phyloP scores from a whole-genome alignment of 768 basidiomycete genomes.

The Boletus sp. region DNA sequence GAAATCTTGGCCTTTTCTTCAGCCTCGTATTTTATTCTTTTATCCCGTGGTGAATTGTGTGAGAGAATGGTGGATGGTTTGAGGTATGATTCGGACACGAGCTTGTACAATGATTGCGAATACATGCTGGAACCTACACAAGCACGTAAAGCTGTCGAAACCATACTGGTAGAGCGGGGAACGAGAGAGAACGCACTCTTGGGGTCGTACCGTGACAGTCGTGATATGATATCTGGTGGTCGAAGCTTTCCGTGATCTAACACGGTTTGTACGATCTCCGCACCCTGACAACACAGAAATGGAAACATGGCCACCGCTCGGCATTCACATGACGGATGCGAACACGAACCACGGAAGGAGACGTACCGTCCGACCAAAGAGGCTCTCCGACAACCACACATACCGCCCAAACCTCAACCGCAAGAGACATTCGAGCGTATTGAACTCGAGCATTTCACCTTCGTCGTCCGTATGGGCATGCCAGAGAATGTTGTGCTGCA shows the following conservation, averaged over 20 bases:
- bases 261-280: constrained; percentile 71
- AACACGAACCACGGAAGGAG: background rate
- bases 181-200: constrained; percentile 48
- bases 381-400: constrained; percentile 66
- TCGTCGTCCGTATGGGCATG: constrained; percentile 72
- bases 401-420: constrained; percentile 83
- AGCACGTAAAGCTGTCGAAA: background rate
- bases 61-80: constrained; percentile 77
- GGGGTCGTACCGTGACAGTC: constrained; percentile 49
- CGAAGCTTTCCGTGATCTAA: constrained; percentile 86
- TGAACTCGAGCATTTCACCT: constrained; percentile 77
- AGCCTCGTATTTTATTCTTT: constrained; percentile 73
- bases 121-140: constrained; percentile 42
- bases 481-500: constrained; percentile 93
- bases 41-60: constrained; percentile 78
- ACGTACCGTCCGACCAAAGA: constrained; percentile 71
- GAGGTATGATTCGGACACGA: constrained; percentile 72
- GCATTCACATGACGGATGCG: background rate
- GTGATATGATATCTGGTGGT: constrained; percentile 63
- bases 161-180: background rate
- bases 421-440: constrained; percentile 77
- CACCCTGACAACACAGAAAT: constrained; percentile 57
- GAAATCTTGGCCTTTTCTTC: constrained; percentile 73
- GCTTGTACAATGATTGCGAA: constrained; percentile 60
- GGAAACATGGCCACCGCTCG: constrained; percentile 19